Percentiles rank a stretch among this genome's conserved stretches.
Evolutionary conservation across 1,284 basidiomycete genomes (phyloP).

Genomic region (Golubevia sp.): DNA sequence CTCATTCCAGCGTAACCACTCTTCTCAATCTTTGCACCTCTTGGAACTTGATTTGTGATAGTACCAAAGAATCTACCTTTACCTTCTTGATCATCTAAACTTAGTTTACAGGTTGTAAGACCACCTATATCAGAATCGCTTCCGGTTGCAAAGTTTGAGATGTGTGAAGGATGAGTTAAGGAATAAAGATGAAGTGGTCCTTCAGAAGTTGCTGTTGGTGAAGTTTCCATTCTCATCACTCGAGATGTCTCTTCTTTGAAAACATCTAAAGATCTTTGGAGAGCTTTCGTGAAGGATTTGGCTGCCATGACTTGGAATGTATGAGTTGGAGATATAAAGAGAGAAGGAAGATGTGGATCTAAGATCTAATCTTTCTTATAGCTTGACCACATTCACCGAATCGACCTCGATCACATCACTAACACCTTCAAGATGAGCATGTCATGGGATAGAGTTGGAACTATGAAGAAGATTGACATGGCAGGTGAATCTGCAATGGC

Average conservation of each 20-base stretch:
- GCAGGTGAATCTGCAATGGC: constrained; percentile 28
- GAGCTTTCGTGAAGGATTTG: constrained; percentile 32
- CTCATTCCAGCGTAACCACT: constrained; percentile 73
- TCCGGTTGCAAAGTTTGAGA: constrained; percentile 69
- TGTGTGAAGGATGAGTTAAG: constrained; percentile 23
- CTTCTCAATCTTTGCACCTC: constrained; percentile 45
- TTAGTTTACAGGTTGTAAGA: constrained; percentile 67
- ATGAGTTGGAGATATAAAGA: not conserved
- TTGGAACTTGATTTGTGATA: constrained; percentile 44
- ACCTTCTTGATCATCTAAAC: constrained; percentile 29
- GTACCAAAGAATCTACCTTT: constrained; percentile 54
- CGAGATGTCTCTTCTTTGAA: constrained; percentile 32
- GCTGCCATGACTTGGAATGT: constrained; percentile 1
- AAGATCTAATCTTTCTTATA: too few relatives aligned
- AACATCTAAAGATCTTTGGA: constrained; percentile 40
- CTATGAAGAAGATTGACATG: constrained; percentile 24
- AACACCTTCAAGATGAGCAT: not conserved
- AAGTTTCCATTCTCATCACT: constrained; percentile 55
- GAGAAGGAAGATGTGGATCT: not conserved
- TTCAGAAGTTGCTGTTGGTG: constrained; percentile 23
- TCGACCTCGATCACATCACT: too few relatives aligned
- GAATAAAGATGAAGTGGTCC: constrained; percentile 36
- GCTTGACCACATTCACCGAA: not conserved
- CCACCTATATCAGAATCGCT: constrained; percentile 86
- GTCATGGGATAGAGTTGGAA: not conserved